phyloP scores from a whole-genome alignment of 2,329 filamentous ascomycete genomes.

The Phaeosphaeriaceae sp. region DNA sequence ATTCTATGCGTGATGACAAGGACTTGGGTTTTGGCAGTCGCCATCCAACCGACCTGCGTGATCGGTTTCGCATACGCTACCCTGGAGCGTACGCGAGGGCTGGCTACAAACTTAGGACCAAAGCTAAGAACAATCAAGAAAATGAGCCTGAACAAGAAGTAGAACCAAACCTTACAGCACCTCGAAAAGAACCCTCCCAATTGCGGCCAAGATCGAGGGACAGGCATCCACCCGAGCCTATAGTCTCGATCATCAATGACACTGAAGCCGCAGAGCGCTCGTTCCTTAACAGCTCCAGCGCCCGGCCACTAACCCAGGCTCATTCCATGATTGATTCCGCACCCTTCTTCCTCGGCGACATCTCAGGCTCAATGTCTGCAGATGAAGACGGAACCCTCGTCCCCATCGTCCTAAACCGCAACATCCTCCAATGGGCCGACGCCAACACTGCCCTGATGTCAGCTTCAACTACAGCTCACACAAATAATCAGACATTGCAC shows the following conservation, averaged over 20 bases:
- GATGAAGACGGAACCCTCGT: conserved; percentile 32
- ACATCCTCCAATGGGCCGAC: conserved; percentile 49
- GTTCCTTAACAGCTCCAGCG: neutral
- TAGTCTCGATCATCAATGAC: neutral
- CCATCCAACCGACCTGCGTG: conserved; percentile 63
- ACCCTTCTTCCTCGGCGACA: conserved; percentile 21
- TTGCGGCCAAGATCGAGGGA: neutral
- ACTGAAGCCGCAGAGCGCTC: neutral
- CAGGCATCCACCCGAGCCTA: neutral
- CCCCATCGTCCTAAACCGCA: conserved; percentile 44
- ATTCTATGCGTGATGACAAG: conserved; percentile 62
- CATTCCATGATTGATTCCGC: neutral
- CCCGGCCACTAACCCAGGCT: neutral
- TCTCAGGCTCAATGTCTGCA: conserved; percentile 21
- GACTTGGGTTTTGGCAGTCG: conserved; percentile 59
- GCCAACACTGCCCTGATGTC: conserved; percentile 23
- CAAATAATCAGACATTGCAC: neutral
- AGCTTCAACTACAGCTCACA: conserved; percentile 1
- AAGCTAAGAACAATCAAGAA: neutral
- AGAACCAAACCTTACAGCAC: neutral
- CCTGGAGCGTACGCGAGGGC: conserved; percentile 62
- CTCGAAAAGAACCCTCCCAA: neutral
- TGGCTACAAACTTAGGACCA: conserved; percentile 49
- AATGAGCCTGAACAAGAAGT: neutral
- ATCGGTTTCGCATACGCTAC: conserved; percentile 66